Percentiles rank a stretch among this genome's conserved stretches.
Conservation (phyloP, 305 asterid species). For the Rubia balearica region DNA sequence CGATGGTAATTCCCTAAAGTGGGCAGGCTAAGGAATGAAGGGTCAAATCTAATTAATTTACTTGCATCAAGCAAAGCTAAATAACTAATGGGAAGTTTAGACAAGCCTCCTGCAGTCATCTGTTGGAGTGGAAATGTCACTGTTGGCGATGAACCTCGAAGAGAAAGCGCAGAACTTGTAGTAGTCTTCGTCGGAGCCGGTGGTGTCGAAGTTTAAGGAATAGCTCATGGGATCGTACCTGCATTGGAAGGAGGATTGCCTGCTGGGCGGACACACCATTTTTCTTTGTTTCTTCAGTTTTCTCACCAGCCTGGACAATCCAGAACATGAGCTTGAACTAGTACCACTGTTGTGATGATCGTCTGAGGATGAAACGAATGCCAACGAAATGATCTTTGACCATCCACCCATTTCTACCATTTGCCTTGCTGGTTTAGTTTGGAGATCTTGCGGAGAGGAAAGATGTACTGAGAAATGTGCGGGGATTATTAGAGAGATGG, state of each 20-base stretch:
- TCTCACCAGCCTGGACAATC: slow-evolving; percentile 14
- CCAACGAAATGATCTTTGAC: slow-evolving; percentile 12
- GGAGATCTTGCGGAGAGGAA: background rate
- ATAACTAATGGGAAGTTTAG: slow-evolving; percentile 12
- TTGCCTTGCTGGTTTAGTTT: background rate
- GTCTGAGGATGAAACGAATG: background rate
- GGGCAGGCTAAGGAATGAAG: no score
- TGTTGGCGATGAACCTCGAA: slow-evolving; percentile 51
- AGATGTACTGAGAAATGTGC: background rate
- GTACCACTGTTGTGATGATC: background rate
- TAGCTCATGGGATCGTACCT: slow-evolving; percentile 70
- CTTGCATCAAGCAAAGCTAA: background rate
- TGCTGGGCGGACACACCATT: slow-evolving; percentile 18
- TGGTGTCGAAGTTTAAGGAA: slow-evolving; percentile 57
- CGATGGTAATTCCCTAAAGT: no score
- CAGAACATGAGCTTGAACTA: slow-evolving; percentile 13
- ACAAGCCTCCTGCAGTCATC: slow-evolving; percentile 24
- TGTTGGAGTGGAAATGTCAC: slow-evolving; percentile 14
- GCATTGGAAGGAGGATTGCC: slow-evolving; percentile 51
- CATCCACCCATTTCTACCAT: slow-evolving; percentile 17
- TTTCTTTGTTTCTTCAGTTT: slow-evolving; percentile 21
- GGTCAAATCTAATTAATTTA: no score
- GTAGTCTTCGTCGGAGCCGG: slow-evolving; percentile 48
- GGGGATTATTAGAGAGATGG: background rate
- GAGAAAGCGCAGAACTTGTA: slow-evolving; percentile 58